Evolutionary conservation across 495 filamentous ascomycete genomes (phyloP), one percentile per base, ranked within the genome.

Genomic region (Delitschia confertaspora): DNA sequence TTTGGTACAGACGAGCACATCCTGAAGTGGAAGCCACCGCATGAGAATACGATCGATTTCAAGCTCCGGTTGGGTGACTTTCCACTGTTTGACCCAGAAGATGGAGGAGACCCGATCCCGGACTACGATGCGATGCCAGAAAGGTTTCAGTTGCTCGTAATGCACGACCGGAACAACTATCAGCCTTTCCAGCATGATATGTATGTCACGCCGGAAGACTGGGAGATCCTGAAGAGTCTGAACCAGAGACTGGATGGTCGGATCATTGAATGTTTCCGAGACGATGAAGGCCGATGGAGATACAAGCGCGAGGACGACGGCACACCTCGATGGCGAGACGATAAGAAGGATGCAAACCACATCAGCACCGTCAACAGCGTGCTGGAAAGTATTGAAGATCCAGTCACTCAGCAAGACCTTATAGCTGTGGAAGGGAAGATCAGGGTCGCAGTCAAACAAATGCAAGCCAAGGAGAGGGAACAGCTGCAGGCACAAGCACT

Each of bases 21-120:
- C 49, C 69, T 98, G 17, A 98, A 98, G 64, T 98, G 91, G 91
- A 98, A 98, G 60, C 85, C 88, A 1, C 81, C 81, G 3, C 65
- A 80, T 19, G 91, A 98, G 55, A 98, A 98, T 63, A 88, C 85
- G 0, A 73, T 98, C 46, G 91, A 98, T 59, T 95, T 95, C 60
- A 72, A 80, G 32, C 72, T 95, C 55, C 68, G 70, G 24, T 72
- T 98, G 18, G 59, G 52, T 22, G 70, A 76, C 27, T 96, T 93
- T 57, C 85, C 84, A 0, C 40, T 69, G 0, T 65, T 83, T 25
- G 74, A 86, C 38, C 82, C 85, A 17, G 79, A 82, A 30, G 54
- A 64, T 24, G 49, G 53, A 17, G 56, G 62, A 26, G 41, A 49
- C 9, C 75, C 11, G 19, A 45, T 74, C 36, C 51, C 68, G 16